Base-by-base conservation (phyloP, 805 yeast species). In the Wickerhamomyces pijperi region DNA sequence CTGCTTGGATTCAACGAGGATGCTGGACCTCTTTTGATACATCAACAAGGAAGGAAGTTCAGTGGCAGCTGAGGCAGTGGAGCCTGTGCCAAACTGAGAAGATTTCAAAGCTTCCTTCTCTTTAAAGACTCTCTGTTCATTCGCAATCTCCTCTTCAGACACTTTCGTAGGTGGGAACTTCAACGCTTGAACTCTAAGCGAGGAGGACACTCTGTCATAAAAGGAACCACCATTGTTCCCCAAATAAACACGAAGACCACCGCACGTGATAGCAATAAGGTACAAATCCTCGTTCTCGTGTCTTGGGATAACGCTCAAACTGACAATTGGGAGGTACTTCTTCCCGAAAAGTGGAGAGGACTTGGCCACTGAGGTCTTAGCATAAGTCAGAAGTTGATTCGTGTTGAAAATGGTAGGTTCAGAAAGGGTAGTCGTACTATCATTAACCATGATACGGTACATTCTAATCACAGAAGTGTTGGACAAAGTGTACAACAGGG, bases 391-490 rank as follows among this genome's bases (percentile, higher is more conserved):
- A 20, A 66, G 60, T 37, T 63, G 58, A 5, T 57, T 38, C 7
- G 67, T 61, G 42, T 51, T 64, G 33, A 65, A 56, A 8, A 60
- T 42, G 29, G 55, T 46, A 11, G 72, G 70, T 11, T 61, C 63
- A 37, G 59, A 63, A 36, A 80, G 58, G 0, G 63, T 48, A 50
- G 60, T 68, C 0, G 63, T 48, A 50, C 60, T 68, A 14, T 60
- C 59, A 13, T 15, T 9, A 28, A 58, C 50, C 20, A 63, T 65
- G 44, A 84, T 65, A 52, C 73, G 71, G 58, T 86, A 90, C 3
- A 85, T 84, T 49, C 94, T 72, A 17, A 92, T 75, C n/a, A 76
- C 71, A 0, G 96, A 86, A 42, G 72, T 76, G 18, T 86, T 79
- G 0, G 96, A 82, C 36, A 92, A 68, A 0, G 96, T 74, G 58